These are phyloP conservation scores for Fomitopsis pinicola DNA, from an alignment of 1,284 basidiomycete genomes.

Conservation along the genomic window DNA sequence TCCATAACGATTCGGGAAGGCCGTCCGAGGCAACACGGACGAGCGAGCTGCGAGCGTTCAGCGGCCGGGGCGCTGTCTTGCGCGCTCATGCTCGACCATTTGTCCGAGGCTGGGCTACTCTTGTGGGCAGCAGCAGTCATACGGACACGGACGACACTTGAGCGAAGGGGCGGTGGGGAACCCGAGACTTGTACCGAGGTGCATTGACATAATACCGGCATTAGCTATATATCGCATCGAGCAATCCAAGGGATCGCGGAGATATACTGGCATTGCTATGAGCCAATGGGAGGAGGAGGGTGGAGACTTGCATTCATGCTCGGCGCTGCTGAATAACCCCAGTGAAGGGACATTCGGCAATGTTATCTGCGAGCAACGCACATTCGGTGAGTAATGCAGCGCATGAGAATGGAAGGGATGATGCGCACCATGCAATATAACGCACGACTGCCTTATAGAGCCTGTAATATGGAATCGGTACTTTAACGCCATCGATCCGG, in stretches of 20 bases:
- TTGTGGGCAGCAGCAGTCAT: neutral
- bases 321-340: neutral
- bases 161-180: neutral
- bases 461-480: slow-evolving; percentile 10
- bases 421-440: slow-evolving; percentile 16
- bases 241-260: neutral
- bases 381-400: slow-evolving; percentile 13
- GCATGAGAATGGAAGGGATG: slow-evolving; percentile 21
- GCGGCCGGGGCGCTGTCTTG: neutral
- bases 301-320: neutral
- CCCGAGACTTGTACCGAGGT: neutral
- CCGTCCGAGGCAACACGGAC: neutral
- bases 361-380: slow-evolving; percentile 2
- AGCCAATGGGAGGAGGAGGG: neutral
- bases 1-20: neutral
- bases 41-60: neutral
- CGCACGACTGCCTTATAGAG: slow-evolving; percentile 15
- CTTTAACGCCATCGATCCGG: slow-evolving; percentile 19
- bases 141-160: neutral
- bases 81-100: neutral
- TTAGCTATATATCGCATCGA: neutral
- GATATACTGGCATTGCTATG: neutral
- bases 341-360: neutral
- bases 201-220: neutral
- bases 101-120: neutral